These are phyloP conservation scores for Phytopythium sindhum DNA, from an alignment of 352 stramenopile genomes.

Conservation along the genomic window DNA sequence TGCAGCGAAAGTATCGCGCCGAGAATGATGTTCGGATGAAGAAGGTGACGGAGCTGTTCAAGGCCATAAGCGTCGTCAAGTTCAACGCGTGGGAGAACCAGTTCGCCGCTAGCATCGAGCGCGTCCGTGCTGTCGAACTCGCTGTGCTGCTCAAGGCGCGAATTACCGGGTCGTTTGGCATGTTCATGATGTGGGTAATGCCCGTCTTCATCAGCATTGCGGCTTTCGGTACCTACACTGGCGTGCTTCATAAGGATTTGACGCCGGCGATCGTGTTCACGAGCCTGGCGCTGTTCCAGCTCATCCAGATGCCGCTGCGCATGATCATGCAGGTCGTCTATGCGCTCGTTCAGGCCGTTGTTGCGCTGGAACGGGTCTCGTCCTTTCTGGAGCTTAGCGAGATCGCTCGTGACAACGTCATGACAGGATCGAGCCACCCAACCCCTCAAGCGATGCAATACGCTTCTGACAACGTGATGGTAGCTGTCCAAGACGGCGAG, in stretches of 20 bases:
- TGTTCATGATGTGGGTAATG: constrained; percentile 43
- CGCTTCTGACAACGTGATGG: constrained; percentile 18
- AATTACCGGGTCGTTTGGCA: constrained; percentile 24
- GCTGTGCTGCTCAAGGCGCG: constrained; percentile 24
- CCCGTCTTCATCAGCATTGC: constrained; percentile 45
- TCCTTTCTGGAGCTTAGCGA: constrained; percentile 70
- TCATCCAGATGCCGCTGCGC: constrained; percentile 57
- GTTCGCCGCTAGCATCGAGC: constrained; percentile 62
- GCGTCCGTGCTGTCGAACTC: constrained; percentile 29
- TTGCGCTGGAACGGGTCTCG: constrained; percentile 69
- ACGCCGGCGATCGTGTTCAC: constrained; percentile 66
- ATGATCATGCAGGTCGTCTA: constrained; percentile 35
- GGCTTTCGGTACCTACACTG: constrained; percentile 41
- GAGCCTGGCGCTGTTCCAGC: constrained; percentile 68
- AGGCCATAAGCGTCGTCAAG: constrained; percentile 90
- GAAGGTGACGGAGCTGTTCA: constrained; percentile 53
- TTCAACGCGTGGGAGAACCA: constrained; percentile 90
- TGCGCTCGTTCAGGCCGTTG: constrained; percentile 74
- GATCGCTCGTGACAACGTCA: constrained; percentile 20
- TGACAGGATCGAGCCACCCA: constrained; percentile 8
- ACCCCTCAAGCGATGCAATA: constrained; percentile 12
- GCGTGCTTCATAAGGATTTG: constrained; percentile 81
- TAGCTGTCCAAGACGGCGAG: constrained; percentile 26
- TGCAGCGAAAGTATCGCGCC: constrained; percentile 20
- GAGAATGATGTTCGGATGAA: constrained; percentile 60